A percentile compares a stretch with the other conserved stretches of the same genome.
Conservation (phyloP, 768 basidiomycete genomes). For the Suillus plorans region DNA sequence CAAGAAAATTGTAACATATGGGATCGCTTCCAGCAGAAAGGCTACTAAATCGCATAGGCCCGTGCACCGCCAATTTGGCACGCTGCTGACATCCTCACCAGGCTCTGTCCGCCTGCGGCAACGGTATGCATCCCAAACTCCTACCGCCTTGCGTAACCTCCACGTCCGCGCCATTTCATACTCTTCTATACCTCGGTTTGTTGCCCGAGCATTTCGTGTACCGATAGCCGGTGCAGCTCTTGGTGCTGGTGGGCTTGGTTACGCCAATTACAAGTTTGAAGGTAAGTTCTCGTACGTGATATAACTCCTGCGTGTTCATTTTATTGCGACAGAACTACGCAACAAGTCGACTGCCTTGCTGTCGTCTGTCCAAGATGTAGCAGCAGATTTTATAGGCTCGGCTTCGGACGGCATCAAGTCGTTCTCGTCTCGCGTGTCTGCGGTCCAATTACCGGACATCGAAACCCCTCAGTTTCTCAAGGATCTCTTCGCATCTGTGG, state of each 20-base stretch:
- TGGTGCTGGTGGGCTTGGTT: constrained; percentile 88
- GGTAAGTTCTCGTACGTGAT: constrained; percentile 46
- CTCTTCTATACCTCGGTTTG: constrained; percentile 83
- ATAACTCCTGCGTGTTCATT: constrained; percentile 3
- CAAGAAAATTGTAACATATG: constrained; percentile 55
- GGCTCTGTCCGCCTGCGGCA: constrained; percentile 45
- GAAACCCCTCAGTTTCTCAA: constrained; percentile 68
- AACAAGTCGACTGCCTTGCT: constrained; percentile 70
- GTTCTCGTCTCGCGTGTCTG: constrained; percentile 57
- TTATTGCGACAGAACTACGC: constrained; percentile 56
- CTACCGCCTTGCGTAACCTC: constrained; percentile 55
- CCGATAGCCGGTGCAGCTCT: constrained; percentile 88
- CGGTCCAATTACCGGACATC: constrained; percentile 56
- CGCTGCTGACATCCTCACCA: constrained; percentile 45
- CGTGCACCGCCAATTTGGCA: constrained; percentile 57
- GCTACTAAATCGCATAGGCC: constrained; percentile 36
- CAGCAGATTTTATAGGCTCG: constrained; percentile 67
- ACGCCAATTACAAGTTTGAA: constrained; percentile 97
- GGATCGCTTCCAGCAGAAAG: constrained; percentile 44
- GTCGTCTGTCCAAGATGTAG: constrained; percentile 62
- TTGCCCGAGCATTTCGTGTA: constrained; percentile 83
- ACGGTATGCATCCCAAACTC: constrained; percentile 43
- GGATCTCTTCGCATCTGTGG: constrained; percentile 46
- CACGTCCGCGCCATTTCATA: constrained; percentile 82
- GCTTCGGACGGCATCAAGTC: constrained; percentile 70